Evolutionary conservation across 371 early-diverging fungal species (phyloP).

Genomic region (Capniomyces stellatus): DNA sequence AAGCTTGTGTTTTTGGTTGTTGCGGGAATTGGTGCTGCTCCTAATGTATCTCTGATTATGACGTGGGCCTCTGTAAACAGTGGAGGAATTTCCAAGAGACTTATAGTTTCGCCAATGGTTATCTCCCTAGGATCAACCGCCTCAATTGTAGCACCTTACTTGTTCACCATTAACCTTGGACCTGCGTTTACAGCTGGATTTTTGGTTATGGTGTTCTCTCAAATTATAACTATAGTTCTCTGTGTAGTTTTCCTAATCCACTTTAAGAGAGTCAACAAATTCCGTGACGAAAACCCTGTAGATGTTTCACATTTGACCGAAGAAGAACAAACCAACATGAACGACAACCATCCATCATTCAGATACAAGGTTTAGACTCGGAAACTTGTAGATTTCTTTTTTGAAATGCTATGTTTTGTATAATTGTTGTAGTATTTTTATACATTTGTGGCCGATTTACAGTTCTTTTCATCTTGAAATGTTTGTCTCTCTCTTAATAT

Average conservation of each 20-base stretch:
- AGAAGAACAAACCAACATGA: background rate
- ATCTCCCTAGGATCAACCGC: slow-evolving; percentile 2
- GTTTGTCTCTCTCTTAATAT: too few relatives aligned
- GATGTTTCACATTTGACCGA: slow-evolving; percentile 2
- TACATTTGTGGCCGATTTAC: too few relatives aligned
- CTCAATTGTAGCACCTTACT: background rate
- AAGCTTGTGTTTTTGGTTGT: slow-evolving; percentile 15
- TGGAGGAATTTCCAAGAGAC: slow-evolving; percentile 3
- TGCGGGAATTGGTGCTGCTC: slow-evolving; percentile 4
- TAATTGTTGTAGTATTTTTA: too few relatives aligned
- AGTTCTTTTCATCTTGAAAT: too few relatives aligned
- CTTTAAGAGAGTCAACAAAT: background rate
- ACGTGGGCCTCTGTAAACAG: background rate
- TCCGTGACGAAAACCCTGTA: slow-evolving; percentile 1
- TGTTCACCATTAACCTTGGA: background rate
- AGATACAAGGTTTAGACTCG: slow-evolving; percentile 1
- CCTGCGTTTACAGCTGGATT: slow-evolving; percentile 1
- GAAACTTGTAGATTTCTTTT: too few relatives aligned
- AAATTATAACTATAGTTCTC: background rate
- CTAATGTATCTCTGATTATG: background rate
- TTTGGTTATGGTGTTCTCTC: too few relatives aligned
- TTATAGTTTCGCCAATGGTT: background rate
- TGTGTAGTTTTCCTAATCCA: background rate
- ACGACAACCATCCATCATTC: slow-evolving; percentile 3
- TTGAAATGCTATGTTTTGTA: too few relatives aligned